Base-by-base conservation (phyloP, 2,329 filamentous ascomycete species). In the Aspergillus proliferans region DNA sequence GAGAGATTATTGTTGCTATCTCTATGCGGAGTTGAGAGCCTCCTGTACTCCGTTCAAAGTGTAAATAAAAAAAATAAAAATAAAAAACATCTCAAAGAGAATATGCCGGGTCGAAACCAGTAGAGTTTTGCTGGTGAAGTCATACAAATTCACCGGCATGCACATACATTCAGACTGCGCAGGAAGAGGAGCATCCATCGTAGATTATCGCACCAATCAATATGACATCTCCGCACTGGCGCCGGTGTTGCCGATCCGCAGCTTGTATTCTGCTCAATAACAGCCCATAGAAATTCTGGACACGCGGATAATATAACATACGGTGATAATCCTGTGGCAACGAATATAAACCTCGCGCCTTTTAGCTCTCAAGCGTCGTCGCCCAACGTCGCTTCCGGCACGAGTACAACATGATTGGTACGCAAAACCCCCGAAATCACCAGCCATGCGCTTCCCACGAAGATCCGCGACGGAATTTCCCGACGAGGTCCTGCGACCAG, bases 391-490 rank as follows among this genome's bases (percentile, higher is more conserved):
- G 47, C 44, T 51, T 43, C 55, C 50, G 45, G 42, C 26, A 47
- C 40, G 22, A 40, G 44, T n/a, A 26, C 18, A 38, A 28, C 46
- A 34, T 52, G 47, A 66, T 66, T 66, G 62, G 63, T 46, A 56
- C 47, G 48, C 52, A 62, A 66, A 64, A 56, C 47, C 49, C 58
- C 62, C 61, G 61, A 61, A 40, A 45, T 51, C 54, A 52, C 54
- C 30, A 48, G 52, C 52, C 47, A 56, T 56, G 51, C 55, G 46
- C 47, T 48, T 47, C 49, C 46, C 48, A 56, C 12, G 47, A 44
- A 58, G 63, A 65, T 66, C 61, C 59, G 62, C 62, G 59, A 58
- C 61, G 58, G 60, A 63, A 64, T 59, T 62, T 56, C 58, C 63
- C 62, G 62, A 60, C 53, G 15, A 22, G 15, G 38, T 36, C 34